Percentiles rank a stretch among this genome's conserved stretches.
Conservation (phyloP, 1,139 yeast species). For the Diutina rugosa region DNA sequence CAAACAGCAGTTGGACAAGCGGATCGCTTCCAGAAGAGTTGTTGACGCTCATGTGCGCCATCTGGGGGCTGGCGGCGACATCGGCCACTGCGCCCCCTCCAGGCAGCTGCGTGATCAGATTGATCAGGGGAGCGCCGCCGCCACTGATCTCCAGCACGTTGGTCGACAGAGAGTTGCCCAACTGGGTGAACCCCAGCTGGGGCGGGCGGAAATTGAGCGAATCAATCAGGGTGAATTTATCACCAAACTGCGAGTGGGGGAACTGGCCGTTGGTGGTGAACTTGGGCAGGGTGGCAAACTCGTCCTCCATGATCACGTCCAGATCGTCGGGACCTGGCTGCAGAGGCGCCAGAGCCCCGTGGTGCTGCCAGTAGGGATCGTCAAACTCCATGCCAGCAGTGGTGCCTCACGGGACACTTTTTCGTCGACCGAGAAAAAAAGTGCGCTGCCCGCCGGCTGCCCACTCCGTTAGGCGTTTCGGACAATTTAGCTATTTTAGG, state of each 20-base stretch:
- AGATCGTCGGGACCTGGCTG: background rate
- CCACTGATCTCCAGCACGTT: conserved; percentile 23
- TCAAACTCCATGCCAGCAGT: background rate
- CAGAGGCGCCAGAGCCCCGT: background rate
- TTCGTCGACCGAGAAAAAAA: background rate
- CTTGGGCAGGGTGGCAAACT: background rate
- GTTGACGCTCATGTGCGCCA: background rate
- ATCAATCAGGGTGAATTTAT: conserved; percentile 20
- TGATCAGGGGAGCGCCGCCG: background rate
- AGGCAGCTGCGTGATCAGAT: background rate
- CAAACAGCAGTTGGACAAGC: background rate
- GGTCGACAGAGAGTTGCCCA: conserved; percentile 27
- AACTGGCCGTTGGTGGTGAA: conserved; percentile 11
- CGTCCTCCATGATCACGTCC: conserved; percentile 1
- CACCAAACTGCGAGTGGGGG: conserved; percentile 9
- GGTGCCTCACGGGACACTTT: background rate
- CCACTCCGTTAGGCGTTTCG: too few species aligned
- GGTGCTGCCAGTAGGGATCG: conserved; percentile 1
- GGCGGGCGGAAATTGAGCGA: conserved; percentile 24
- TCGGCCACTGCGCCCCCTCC: background rate
- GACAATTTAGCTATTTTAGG: too few species aligned
- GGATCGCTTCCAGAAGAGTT: background rate
- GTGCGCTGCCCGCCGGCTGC: background rate
- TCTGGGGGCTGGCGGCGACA: background rate
- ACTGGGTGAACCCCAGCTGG: conserved; percentile 31